Percentiles rank a stretch among this genome's conserved stretches.
Evolutionary conservation across 2,329 filamentous ascomycete species (phyloP).

Genomic region (Cucurbitaria berberidis): DNA sequence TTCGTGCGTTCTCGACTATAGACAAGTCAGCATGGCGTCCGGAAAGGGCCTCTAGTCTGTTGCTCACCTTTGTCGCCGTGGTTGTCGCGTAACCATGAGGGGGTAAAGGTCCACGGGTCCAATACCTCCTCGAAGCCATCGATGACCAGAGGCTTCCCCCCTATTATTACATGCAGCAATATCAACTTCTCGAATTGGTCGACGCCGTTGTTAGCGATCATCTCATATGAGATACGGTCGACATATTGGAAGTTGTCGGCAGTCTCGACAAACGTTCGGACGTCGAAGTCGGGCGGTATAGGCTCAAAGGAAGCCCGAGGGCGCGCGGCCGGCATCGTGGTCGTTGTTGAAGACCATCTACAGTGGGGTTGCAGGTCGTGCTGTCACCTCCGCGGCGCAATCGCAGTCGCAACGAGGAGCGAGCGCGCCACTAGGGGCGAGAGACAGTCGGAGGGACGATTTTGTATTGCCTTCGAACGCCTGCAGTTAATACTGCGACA

Average conservation of each 20-base stretch:
- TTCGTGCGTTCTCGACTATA: constrained; percentile 81
- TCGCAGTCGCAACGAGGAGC: background rate
- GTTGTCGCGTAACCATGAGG: constrained; percentile 78
- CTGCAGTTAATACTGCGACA: background rate
- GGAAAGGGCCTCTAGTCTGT: constrained; percentile 12
- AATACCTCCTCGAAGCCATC: constrained; percentile 83
- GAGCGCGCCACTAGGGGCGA: background rate
- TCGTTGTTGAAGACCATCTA: constrained; percentile 14
- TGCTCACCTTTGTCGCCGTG: constrained; percentile 77
- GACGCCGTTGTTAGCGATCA: constrained; percentile 77
- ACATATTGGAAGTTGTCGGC: constrained; percentile 88
- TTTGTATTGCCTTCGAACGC: background rate
- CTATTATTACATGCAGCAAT: constrained; percentile 78
- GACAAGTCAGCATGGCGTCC: constrained; percentile 28
- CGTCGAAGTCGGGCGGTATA: constrained; percentile 82
- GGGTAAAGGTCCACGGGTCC: constrained; percentile 78
- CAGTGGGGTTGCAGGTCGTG: background rate
- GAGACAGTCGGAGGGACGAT: background rate
- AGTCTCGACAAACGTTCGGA: constrained; percentile 74
- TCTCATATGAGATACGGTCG: constrained; percentile 76
- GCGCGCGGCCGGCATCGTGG: constrained; percentile 74
- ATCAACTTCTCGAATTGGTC: constrained; percentile 87
- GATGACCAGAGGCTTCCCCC: constrained; percentile 87
- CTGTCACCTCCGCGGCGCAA: constrained; percentile 4
- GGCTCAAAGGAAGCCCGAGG: constrained; percentile 91